Percentiles rank a stretch among this genome's conserved stretches.
These are phyloP conservation scores for Candida nanaspora DNA, from an alignment of 805 yeast genomes.

Conservation along the genomic window DNA sequence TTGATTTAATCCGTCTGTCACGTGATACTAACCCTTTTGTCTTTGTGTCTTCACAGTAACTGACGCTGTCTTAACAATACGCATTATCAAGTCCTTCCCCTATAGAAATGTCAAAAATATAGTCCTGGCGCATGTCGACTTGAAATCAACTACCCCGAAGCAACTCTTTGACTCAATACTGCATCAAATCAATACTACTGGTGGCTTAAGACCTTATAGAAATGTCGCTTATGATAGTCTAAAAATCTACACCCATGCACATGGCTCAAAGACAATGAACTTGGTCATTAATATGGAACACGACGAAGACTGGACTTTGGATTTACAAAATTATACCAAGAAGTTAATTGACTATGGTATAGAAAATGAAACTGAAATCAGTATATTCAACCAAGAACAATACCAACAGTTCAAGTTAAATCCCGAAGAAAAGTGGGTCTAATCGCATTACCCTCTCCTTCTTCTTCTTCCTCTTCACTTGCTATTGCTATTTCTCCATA, in stretches of 20 bases:
- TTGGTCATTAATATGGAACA: constrained; percentile 85
- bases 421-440: constrained; percentile 84
- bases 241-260: constrained; percentile 91
- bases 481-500: too few species aligned
- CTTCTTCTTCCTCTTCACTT: too few species aligned
- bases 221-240: constrained; percentile 66
- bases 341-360: constrained; percentile 45
- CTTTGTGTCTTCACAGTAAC: constrained; percentile 24
- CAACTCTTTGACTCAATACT: constrained; percentile 50
- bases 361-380: constrained; percentile 88
- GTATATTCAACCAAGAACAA: constrained; percentile 63
- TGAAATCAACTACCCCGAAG: constrained; percentile 58
- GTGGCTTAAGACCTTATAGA: constrained; percentile 77
- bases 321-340: constrained; percentile 24
- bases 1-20: too few species aligned
- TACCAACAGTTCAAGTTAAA: constrained; percentile 66
- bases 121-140: constrained; percentile 62
- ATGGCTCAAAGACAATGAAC: constrained; percentile 89
- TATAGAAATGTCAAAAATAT: constrained; percentile 80
- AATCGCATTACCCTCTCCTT: background rate
- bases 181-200: constrained; percentile 40
- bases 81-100: constrained; percentile 87
- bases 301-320: constrained; percentile 68
- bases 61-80: constrained; percentile 72
- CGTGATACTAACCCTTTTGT: background rate